Conservation (phyloP, 2,329 filamentous ascomycete genomes). For the Triangularia setosa region DNA sequence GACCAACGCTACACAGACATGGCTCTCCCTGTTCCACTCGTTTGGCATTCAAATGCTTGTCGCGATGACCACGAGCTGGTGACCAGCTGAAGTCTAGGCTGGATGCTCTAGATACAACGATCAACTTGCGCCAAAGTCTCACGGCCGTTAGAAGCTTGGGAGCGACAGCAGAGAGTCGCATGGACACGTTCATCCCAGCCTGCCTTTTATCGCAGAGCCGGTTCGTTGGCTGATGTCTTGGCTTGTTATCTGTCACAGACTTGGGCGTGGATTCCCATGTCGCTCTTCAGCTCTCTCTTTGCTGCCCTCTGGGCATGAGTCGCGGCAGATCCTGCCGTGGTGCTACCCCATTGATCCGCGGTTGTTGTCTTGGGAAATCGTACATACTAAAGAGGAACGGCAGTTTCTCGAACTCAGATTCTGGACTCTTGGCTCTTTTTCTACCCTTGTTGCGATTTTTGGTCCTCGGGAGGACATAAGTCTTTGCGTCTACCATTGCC, state of each 20-base stretch:
- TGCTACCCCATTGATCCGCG: slow-evolving; percentile 10
- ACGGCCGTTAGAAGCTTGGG: slow-evolving; percentile 1
- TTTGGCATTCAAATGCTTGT: not conserved
- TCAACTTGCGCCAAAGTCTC: slow-evolving; percentile 5
- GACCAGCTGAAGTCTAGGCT: not conserved
- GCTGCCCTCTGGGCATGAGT: slow-evolving; percentile 18
- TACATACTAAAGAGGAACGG: slow-evolving; percentile 31
- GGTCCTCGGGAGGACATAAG: slow-evolving; percentile 22
- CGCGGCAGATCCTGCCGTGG: slow-evolving; percentile 16
- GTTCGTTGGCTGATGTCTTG: not conserved
- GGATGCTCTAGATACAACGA: not conserved
- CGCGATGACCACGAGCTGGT: not conserved
- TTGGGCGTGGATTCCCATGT: slow-evolving; percentile 1
- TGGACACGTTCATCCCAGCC: slow-evolving; percentile 4
- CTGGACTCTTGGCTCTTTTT: slow-evolving; percentile 21
- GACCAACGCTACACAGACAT: not conserved
- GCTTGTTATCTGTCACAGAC: not conserved
- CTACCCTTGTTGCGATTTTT: slow-evolving; percentile 12
- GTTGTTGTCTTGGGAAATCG: slow-evolving; percentile 6
- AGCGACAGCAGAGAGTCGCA: not conserved
- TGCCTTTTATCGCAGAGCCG: not conserved
- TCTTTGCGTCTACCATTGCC: slow-evolving; percentile 23
- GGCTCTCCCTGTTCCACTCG: not conserved
- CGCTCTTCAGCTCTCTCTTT: not conserved
- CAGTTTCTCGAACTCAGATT: slow-evolving; percentile 13